phyloP scores from a whole-genome alignment of 2,329 filamentous ascomycete species.

The Calonectria crousiana region DNA sequence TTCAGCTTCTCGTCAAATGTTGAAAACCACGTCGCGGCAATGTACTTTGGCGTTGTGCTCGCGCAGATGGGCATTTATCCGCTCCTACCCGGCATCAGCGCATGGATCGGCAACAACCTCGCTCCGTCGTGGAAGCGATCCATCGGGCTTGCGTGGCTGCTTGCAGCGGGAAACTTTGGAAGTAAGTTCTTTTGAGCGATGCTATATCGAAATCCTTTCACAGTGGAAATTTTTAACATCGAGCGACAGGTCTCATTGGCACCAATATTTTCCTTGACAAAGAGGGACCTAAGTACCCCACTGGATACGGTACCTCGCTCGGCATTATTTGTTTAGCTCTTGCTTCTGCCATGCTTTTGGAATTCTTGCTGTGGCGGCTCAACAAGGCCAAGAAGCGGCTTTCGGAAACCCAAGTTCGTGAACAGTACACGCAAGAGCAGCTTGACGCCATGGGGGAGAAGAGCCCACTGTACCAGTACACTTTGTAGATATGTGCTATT shows the following conservation, averaged over 20 bases:
- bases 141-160: conserved; percentile 40
- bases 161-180: conserved; percentile 38
- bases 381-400: conserved; percentile 24
- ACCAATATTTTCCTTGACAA: conserved; percentile 53
- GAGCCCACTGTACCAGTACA: conserved; percentile 33
- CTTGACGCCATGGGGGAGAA: conserved; percentile 34
- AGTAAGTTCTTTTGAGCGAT: conserved; percentile 31
- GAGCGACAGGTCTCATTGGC: conserved; percentile 44
- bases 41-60: conserved; percentile 29
- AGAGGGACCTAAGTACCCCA: conserved; percentile 51
- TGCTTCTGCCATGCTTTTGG: conserved; percentile 25
- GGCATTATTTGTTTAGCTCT: conserved; percentile 38
- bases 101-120: conserved; percentile 43
- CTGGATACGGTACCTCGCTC: conserved; percentile 52
- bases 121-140: conserved; percentile 39
- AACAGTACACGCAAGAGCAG: conserved; percentile 31
- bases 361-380: conserved; percentile 28
- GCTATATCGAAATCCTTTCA: background rate
- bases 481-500: conserved; percentile 10
- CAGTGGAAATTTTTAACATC: background rate
- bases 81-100: conserved; percentile 42
- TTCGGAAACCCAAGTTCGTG: conserved; percentile 20
- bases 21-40: conserved; percentile 48
- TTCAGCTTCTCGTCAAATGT: conserved; percentile 51
- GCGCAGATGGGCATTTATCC: conserved; percentile 46